These are phyloP conservation scores for Kodamaea derodonti DNA, from an alignment of 1,139 yeast genomes.

Conservation along the genomic window DNA sequence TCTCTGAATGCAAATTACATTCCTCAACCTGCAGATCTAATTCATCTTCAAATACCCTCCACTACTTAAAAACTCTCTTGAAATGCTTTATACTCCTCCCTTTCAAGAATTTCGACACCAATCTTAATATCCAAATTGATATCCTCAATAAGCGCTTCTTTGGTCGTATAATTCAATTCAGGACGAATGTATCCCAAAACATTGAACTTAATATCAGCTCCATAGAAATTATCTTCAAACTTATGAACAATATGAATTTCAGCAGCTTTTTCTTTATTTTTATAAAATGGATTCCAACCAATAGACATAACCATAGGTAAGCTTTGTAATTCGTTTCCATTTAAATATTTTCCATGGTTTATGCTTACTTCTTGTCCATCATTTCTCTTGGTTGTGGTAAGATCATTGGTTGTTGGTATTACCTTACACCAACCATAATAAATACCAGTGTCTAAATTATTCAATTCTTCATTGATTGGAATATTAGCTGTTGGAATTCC, in stretches of 20 bases:
- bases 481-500: conserved; percentile 97
- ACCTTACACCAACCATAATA: conserved; percentile 81
- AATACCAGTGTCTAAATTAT: conserved; percentile 69
- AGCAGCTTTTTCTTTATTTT: conserved; percentile 72
- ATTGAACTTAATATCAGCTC: conserved; percentile 64
- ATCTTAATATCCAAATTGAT: conserved; percentile 75
- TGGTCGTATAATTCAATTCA: conserved; percentile 79
- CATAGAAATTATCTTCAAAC: conserved; percentile 70
- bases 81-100: conserved; percentile 14
- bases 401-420: conserved; percentile 16
- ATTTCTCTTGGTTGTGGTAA: conserved; percentile 25
- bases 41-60: too few relatives aligned
- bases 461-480: conserved; percentile 52
- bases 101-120: conserved; percentile 48
- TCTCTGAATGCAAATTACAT: too few relatives aligned
- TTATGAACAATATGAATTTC: conserved; percentile 85
- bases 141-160: conserved; percentile 83
- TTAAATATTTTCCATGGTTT: conserved; percentile 57
- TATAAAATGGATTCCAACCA: conserved; percentile 94
- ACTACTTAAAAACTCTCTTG: too few relatives aligned
- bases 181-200: conserved; percentile 90
- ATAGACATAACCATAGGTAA: conserved; percentile 92
- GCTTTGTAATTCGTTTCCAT: conserved; percentile 35
- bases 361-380: conserved; percentile 47
- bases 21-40: too few relatives aligned